These are phyloP conservation scores for Pelagophyceae sp. DNA, from an alignment of 352 stramenopile species.

Conservation along the genomic window DNA sequence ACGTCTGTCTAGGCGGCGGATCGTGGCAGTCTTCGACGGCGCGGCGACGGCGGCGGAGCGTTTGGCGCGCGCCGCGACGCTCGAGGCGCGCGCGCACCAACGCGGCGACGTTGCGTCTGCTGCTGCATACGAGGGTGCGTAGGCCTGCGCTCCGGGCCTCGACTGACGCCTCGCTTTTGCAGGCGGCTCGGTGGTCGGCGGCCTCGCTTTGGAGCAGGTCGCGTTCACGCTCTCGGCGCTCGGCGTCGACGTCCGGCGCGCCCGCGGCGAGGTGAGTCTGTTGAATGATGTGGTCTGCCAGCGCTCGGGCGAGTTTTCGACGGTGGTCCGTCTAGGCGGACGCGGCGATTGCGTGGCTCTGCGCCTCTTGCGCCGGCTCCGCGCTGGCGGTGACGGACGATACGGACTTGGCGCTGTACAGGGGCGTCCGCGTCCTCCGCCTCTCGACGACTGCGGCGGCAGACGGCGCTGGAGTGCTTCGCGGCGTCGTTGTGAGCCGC, in stretches of 20 bases:
- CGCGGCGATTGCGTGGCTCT: slow-evolving; percentile 58
- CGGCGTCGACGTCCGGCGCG: slow-evolving; percentile 40
- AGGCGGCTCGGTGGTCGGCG: neutral
- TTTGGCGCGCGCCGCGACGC: neutral
- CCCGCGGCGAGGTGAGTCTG: slow-evolving; percentile 53
- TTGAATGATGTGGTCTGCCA: no score
- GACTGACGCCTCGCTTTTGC: neutral
- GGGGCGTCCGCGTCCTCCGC: slow-evolving; percentile 59
- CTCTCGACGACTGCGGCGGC: slow-evolving; percentile 34
- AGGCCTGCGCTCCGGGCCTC: neutral
- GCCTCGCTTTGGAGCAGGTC: neutral
- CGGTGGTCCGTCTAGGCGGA: no score
- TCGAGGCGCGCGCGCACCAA: neutral
- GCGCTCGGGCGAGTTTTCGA: no score
- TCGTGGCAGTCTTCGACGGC: neutral
- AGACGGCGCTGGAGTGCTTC: neutral
- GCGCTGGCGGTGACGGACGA: slow-evolving; percentile 61
- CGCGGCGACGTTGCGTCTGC: neutral
- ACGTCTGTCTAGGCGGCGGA: neutral
- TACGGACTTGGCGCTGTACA: slow-evolving; percentile 71
- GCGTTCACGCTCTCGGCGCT: neutral
- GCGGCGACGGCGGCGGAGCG: neutral
- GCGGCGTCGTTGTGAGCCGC: slow-evolving; percentile 23
- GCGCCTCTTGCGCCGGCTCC: slow-evolving; percentile 38
- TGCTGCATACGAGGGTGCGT: neutral